Evolutionary conservation across 2,329 filamentous ascomycete species (phyloP).

Genomic region (Endoconidiophora polonica): DNA sequence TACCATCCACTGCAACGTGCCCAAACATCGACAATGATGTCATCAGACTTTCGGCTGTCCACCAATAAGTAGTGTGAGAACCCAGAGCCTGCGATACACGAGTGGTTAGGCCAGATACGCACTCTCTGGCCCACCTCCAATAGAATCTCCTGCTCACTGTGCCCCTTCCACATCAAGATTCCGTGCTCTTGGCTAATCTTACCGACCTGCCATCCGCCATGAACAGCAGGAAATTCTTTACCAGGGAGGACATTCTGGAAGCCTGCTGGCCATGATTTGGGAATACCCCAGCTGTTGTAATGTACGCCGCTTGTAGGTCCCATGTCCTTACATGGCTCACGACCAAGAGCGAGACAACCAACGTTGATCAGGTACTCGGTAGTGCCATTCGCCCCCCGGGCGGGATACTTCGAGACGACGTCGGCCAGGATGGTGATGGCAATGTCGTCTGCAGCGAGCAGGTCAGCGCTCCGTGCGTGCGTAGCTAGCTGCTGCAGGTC

Average conservation of each 20-base stretch:
- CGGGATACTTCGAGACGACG: constrained; percentile 50
- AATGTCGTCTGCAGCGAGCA: constrained; percentile 37
- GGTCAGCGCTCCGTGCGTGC: constrained; percentile 32
- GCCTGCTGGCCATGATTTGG: constrained; percentile 38
- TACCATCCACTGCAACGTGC: constrained; percentile 54
- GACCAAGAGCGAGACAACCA: constrained; percentile 51
- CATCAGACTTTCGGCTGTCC: constrained; percentile 36
- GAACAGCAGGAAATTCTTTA: constrained; percentile 26
- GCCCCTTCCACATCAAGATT: constrained; percentile 42
- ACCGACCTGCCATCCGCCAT: constrained; percentile 48
- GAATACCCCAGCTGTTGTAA: constrained; percentile 55
- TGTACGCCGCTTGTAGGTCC: constrained; percentile 21
- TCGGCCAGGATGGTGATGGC: constrained; percentile 56
- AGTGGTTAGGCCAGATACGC: constrained; percentile 64
- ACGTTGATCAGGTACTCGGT: constrained; percentile 53
- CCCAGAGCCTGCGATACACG: constrained; percentile 56
- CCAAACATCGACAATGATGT: constrained; percentile 62
- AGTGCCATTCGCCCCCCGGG: constrained; percentile 29
- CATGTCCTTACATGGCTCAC: constrained; percentile 49
- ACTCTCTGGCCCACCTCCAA: constrained; percentile 49
- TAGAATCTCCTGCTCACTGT: constrained; percentile 27
- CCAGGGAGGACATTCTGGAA: constrained; percentile 20
- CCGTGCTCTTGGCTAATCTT: constrained; percentile 67
- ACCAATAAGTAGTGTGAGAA: constrained; percentile 61
- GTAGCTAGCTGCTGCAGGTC: constrained; percentile 69